A percentile compares a stretch with the other conserved stretches of the same genome.
These are phyloP conservation scores for Dactylellina drechsleri DNA, from an alignment of 2,329 filamentous ascomycete genomes.

Conservation along the genomic window DNA sequence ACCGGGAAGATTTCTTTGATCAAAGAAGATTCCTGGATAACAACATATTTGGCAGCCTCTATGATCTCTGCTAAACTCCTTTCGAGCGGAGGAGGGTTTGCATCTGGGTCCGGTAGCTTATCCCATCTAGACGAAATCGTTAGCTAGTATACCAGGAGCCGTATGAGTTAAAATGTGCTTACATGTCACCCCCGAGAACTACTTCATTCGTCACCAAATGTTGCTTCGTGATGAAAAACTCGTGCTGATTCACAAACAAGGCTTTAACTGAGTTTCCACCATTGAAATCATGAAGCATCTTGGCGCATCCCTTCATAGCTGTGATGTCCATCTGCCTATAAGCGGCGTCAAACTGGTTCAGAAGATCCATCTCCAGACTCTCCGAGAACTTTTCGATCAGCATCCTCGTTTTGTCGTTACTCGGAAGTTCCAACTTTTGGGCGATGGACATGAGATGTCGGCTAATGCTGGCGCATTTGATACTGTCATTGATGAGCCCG, in stretches of 20 bases:
- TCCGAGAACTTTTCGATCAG: constrained; percentile 97
- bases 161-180: constrained; percentile 30
- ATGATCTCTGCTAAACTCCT: constrained; percentile 89
- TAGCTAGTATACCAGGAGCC: not conserved
- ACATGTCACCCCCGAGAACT: constrained; percentile 72
- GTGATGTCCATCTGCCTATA: constrained; percentile 95
- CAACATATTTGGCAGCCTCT: constrained; percentile 92
- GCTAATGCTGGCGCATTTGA: constrained; percentile 91
- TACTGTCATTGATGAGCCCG: constrained; percentile 88
- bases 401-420: constrained; percentile 79
- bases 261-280: constrained; percentile 94
- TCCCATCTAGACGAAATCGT: constrained; percentile 76
- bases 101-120: constrained; percentile 89
- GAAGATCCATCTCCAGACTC: constrained; percentile 89
- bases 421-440: constrained; percentile 79
- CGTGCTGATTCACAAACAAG: constrained; percentile 96
- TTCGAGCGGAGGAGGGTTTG: constrained; percentile 89
- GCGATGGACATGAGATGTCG: constrained; percentile 94
- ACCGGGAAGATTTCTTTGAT: constrained; percentile 97
- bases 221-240: constrained; percentile 97
- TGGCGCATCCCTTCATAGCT: constrained; percentile 96
- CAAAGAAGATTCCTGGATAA: constrained; percentile 96
- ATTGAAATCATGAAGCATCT: constrained; percentile 93
- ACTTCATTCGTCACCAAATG: constrained; percentile 91
- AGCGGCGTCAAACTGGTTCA: constrained; percentile 97